Base-by-base conservation (phyloP, 2,329 filamentous ascomycete species). In the Dothistroma septosporum region DNA sequence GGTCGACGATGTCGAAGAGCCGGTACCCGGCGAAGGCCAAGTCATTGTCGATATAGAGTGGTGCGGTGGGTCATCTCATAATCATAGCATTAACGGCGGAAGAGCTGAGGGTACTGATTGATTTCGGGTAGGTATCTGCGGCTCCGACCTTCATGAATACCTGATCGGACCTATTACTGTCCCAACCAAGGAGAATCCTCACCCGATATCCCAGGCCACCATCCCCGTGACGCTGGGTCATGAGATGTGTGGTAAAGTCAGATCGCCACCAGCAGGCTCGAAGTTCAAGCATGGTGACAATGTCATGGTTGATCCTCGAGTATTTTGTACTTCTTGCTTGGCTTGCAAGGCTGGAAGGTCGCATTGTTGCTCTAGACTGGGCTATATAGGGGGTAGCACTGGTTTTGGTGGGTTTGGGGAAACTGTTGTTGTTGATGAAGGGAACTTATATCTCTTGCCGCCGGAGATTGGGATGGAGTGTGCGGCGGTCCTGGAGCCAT, bases 1-100 rank as follows among this genome's bases (percentile, higher is more conserved):
- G 22, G 52, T 70, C 48, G 68, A 72, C 16, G 61, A 67, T 44
- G 65, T 70, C 47, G 64, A 64, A 19, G 60, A 66, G 44, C 69
- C 69, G 7, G 46, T 58, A 31, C 61, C 62, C n/a, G 47, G 49
- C 8, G 59, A 63, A 24, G 64, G 58, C 6, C 63, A 71, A 53
- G 47, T 71, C 24, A 50, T 66, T 24, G 56, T 69, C 53, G 64
- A 68, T 33, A 62, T 69, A 24, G 63, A 63, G 46, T 69, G 67
- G 66, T 67, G 63, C 59, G 66, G 68, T 62, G 19, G 61, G 53
- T 53, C n/a, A 12, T 46, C 28, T 31, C 46, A 49, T 11, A 5
- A 1, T 50, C n/a, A n/a, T 9, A 44, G 12, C 41, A 5, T 47
- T 37, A 16, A 32, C 8, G 6, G n/a, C 10, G 1, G 21, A 31